Evolutionary conservation across 345 rosid species (phyloP).

Genomic region (Murraya paniculata): DNA sequence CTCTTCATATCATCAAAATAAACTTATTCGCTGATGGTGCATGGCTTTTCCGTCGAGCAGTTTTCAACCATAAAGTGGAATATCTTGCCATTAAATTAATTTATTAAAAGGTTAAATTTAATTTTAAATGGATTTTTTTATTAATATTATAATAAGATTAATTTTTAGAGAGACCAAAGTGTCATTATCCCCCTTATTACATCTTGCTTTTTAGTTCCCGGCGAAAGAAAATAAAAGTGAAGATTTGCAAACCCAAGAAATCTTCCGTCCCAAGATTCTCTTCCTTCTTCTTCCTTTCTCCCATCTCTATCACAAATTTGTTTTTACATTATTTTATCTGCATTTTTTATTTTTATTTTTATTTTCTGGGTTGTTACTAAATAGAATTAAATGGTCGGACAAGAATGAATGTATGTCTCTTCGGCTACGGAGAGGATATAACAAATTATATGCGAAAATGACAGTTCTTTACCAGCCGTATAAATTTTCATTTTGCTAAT

Average conservation of each 20-base stretch:
- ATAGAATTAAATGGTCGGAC: constrained; percentile 24
- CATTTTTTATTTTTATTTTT: too few species aligned
- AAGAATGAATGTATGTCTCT: constrained; percentile 13
- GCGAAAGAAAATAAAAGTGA: not conserved
- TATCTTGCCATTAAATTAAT: not conserved
- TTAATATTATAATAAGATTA: too few species aligned
- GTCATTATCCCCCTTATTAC: too few species aligned
- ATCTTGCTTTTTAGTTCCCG: not conserved
- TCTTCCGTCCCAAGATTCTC: constrained; percentile 14
- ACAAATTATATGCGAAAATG: constrained; percentile 26
- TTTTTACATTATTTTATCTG: constrained; percentile 20
- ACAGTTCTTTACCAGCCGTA: not conserved
- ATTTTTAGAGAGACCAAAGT: too few species aligned
- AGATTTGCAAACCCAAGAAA: constrained; percentile 19
- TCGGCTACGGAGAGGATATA: constrained; percentile 11
- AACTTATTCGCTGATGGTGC: constrained; percentile 4
- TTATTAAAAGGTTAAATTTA: too few species aligned
- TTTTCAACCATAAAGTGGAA: constrained; percentile 22
- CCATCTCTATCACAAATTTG: constrained; percentile 21
- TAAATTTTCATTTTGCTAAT: not conserved
- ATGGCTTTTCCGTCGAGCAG: constrained; percentile 5
- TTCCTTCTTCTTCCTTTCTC: not conserved
- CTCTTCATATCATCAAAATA: not conserved
- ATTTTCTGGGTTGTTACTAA: constrained; percentile 2
- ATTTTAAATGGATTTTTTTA: too few species aligned